A percentile compares a stretch with the other conserved stretches of the same genome.
phyloP scores from a whole-genome alignment of 768 basidiomycete genomes.

The Pulveroboletus sp. region DNA sequence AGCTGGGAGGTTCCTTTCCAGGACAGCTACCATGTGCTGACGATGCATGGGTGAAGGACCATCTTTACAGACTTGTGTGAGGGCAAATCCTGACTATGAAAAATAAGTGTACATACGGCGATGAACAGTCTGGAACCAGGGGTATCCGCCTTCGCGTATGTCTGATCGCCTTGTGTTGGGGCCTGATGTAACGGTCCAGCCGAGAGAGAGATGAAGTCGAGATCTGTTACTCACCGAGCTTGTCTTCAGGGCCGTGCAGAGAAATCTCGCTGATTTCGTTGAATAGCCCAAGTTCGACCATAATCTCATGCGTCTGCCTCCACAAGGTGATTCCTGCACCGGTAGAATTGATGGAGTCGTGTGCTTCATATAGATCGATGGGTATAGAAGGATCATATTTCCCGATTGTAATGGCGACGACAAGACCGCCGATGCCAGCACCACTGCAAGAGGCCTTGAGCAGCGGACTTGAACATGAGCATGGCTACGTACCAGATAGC shows the following conservation, averaged over 20 bases:
- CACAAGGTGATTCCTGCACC: slow-evolving; percentile 44
- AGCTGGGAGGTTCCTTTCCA: slow-evolving; percentile 16
- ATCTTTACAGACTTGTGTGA: slow-evolving; percentile 2
- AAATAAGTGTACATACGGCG: slow-evolving; percentile 15
- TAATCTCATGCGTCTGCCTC: slow-evolving; percentile 40
- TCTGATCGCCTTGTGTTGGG: slow-evolving; percentile 20
- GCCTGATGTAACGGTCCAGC: slow-evolving; percentile 22
- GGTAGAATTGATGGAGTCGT: slow-evolving; percentile 32
- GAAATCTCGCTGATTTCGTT: slow-evolving; percentile 27
- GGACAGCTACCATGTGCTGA: slow-evolving; percentile 16
- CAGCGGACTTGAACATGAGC: too few relatives aligned
- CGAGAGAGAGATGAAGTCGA: background rate
- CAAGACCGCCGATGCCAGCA: slow-evolving; percentile 41
- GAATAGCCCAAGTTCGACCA: slow-evolving; percentile 40
- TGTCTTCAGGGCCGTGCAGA: slow-evolving; percentile 7
- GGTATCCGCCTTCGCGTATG: slow-evolving; percentile 28
- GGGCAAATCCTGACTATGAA: background rate
- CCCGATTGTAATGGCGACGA: slow-evolving; percentile 37
- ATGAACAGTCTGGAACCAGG: slow-evolving; percentile 23
- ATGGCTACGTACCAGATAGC: too few relatives aligned
- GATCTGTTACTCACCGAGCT: slow-evolving; percentile 5
- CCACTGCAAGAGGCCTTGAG: slow-evolving; percentile 22
- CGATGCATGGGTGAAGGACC: slow-evolving; percentile 16
- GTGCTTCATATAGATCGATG: slow-evolving; percentile 45
- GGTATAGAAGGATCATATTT: slow-evolving; percentile 29